Evolutionary conservation across 2,329 filamentous ascomycete species (phyloP).

Genomic region (Fusarium tanahbumbuense): DNA sequence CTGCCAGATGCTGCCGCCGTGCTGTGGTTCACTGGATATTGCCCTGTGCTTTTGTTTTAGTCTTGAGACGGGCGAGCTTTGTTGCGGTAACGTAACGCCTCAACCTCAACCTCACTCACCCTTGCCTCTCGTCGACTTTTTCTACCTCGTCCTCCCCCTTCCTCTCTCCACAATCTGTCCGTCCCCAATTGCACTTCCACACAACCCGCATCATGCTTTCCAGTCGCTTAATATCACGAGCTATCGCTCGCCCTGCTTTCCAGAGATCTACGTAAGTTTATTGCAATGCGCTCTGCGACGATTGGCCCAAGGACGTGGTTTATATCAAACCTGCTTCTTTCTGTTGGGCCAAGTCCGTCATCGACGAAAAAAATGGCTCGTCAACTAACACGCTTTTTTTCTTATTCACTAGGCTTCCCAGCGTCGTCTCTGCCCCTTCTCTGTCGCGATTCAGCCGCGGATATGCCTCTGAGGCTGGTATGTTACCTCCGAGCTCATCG

Average conservation of each 20-base stretch:
- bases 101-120: conserved; percentile 36
- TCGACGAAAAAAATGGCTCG: conserved; percentile 40
- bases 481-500: conserved; percentile 47
- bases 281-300: conserved; percentile 19
- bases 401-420: conserved; percentile 57
- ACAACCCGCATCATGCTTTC: conserved; percentile 64
- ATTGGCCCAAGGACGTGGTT: conserved; percentile 16
- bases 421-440: conserved; percentile 58
- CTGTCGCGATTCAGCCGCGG: conserved; percentile 66
- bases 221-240: conserved; percentile 70
- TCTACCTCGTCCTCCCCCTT: conserved; percentile 35
- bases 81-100: conserved; percentile 41
- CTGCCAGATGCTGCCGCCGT: conserved; percentile 26
- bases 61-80: conserved; percentile 38
- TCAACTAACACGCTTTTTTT: conserved; percentile 34
- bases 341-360: conserved; percentile 14
- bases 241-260: conserved; percentile 67
- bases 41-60: conserved; percentile 35
- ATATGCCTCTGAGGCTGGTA: conserved; percentile 69
- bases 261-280: conserved; percentile 64
- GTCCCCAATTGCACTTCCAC: conserved; percentile 45
- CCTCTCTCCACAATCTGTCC: conserved; percentile 36
- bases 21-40: conserved; percentile 9
- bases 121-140: conserved; percentile 37
- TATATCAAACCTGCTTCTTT: conserved; percentile 30